These are phyloP conservation scores for Penicillium pulvis DNA, from an alignment of 495 filamentous ascomycete genomes.

Conservation along the genomic window DNA sequence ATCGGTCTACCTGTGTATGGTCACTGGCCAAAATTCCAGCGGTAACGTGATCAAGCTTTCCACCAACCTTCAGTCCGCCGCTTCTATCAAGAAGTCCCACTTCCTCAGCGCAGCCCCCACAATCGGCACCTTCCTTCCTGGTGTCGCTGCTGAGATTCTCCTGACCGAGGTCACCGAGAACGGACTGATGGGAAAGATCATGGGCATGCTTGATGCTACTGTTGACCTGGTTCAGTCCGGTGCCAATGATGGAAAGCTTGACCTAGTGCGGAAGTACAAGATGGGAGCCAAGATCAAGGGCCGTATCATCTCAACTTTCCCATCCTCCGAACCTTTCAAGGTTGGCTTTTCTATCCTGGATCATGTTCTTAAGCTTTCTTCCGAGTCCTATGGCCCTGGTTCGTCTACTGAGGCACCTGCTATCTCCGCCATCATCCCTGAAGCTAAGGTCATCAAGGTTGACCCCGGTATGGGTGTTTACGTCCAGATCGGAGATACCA, in stretches of 20 bases:
- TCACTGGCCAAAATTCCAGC: constrained; percentile 72
- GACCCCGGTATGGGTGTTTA: constrained; percentile 78
- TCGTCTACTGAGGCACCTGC: constrained; percentile 60
- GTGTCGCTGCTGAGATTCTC: constrained; percentile 83
- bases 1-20: constrained; percentile 78
- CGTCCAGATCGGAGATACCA: constrained; percentile 72
- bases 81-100: constrained; percentile 70
- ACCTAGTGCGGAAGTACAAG: constrained; percentile 73
- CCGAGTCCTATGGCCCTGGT: constrained; percentile 46
- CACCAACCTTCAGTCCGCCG: constrained; percentile 63
- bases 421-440: constrained; percentile 73
- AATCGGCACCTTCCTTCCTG: constrained; percentile 86
- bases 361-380: constrained; percentile 70
- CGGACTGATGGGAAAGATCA: constrained; percentile 80
- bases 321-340: constrained; percentile 74
- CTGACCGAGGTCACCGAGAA: constrained; percentile 66
- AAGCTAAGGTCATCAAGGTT: constrained; percentile 75
- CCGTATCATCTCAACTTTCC: constrained; percentile 83
- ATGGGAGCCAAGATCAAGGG: constrained; percentile 82
- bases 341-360: constrained; percentile 83
- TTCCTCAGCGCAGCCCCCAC: constrained; percentile 76
- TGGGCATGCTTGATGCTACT: constrained; percentile 87
- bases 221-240: constrained; percentile 89
- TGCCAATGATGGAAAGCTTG: constrained; percentile 59
- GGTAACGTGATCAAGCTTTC: constrained; percentile 88